These are phyloP conservation scores for Myxozyma monticola DNA, from an alignment of 805 yeast genomes.

Conservation along the genomic window DNA sequence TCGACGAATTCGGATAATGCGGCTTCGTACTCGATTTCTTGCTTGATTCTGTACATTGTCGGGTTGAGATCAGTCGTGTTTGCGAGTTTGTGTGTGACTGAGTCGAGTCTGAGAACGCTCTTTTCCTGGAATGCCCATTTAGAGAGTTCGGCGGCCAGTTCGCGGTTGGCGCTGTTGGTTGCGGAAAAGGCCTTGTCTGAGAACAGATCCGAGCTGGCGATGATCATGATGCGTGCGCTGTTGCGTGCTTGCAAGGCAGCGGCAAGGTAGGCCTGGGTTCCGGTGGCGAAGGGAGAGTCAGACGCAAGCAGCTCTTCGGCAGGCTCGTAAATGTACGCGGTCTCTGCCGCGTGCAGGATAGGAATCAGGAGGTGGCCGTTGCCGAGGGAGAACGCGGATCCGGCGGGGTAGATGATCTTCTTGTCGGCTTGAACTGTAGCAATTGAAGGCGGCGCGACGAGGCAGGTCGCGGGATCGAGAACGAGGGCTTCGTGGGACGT, in stretches of 20 bases:
- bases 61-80: conserved; percentile 40
- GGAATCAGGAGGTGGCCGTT: conserved; percentile 74
- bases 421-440: conserved; percentile 27
- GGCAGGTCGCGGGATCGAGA: conserved; percentile 29
- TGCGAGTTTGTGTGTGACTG: conserved; percentile 55
- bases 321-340: conserved; percentile 52
- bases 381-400: conserved; percentile 68
- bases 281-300: conserved; percentile 68
- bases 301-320: conserved; percentile 49
- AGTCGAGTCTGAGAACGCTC: conserved; percentile 58
- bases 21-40: conserved; percentile 57
- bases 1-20: conserved; percentile 47
- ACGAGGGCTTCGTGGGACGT: conserved; percentile 34
- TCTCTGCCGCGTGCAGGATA: conserved; percentile 60
- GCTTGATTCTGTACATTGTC: conserved; percentile 67
- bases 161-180: conserved; percentile 37
- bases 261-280: conserved; percentile 72
- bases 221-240: conserved; percentile 78
- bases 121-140: conserved; percentile 76
- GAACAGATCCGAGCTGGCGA: conserved; percentile 67
- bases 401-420: conserved; percentile 41
- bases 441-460: conserved; percentile 26
- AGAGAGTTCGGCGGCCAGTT: conserved; percentile 48
- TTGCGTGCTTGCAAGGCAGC: conserved; percentile 78
- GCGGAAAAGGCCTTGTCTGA: conserved; percentile 39